A percentile compares a stretch with the other conserved stretches of the same genome.
Evolutionary conservation across 257 asterid genomes (phyloP).

Genomic region (Solanum virginianum): DNA sequence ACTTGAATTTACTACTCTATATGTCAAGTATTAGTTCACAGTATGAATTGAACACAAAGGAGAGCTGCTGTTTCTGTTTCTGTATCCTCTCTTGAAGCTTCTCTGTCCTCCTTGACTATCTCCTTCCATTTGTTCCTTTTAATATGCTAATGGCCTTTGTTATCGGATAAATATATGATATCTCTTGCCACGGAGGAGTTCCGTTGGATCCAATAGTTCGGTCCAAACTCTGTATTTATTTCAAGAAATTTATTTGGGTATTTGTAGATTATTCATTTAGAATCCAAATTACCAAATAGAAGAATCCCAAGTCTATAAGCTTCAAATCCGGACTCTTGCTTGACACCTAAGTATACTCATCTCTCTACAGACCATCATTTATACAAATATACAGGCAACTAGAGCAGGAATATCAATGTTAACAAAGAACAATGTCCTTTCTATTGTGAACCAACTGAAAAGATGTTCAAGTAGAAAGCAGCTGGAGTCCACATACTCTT

Average conservation of each 20-base stretch:
- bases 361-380: neutral
- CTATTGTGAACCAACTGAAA: constrained; percentile 20
- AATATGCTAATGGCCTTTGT: neutral
- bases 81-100: neutral
- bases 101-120: neutral
- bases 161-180: neutral
- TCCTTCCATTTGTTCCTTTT: neutral
- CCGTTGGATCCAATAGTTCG: neutral
- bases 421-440: neutral
- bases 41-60: no score
- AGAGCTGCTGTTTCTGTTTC: no score
- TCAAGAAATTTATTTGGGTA: neutral
- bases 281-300: neutral
- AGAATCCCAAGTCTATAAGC: neutral
- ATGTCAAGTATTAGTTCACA: neutral
- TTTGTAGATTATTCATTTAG: neutral
- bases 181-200: neutral
- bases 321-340: neutral
- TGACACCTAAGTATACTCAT: neutral
- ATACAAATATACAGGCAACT: neutral
- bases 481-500: constrained; percentile 41
- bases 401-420: neutral
- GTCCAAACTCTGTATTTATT: neutral
- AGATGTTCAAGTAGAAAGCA: constrained; percentile 39
- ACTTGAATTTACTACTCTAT: neutral